A percentile compares a stretch with the other conserved stretches of the same genome.
Conservation (phyloP, 2,329 filamentous ascomycete species). For the Verticillium longisporum region DNA sequence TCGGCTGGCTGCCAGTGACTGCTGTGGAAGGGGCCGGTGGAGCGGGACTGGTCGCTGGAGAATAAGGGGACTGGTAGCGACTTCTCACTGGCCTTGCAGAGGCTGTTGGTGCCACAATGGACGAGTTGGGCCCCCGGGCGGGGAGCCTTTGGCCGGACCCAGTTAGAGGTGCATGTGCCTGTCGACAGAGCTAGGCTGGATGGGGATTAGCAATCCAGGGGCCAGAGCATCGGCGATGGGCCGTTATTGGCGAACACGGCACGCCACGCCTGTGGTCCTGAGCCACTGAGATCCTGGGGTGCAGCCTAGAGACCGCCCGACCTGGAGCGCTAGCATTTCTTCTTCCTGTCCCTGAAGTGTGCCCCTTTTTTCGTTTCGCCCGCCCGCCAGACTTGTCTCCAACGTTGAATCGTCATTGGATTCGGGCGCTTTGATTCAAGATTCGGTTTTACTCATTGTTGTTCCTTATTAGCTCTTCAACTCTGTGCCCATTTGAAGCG, state of each 20-base stretch:
- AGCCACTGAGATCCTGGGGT: neutral
- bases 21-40: neutral
- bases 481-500: neutral
- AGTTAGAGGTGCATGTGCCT: neutral
- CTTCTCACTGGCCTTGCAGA: neutral
- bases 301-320: neutral
- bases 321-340: neutral
- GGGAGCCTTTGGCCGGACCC: neutral
- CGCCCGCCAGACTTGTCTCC: neutral
- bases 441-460: neutral
- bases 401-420: neutral
- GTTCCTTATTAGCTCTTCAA: neutral
- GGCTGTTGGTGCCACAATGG: neutral
- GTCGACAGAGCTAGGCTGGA: neutral
- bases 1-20: neutral
- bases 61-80: neutral
- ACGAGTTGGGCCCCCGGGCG: neutral
- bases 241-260: neutral
- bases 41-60: neutral
- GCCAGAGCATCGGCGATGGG: neutral
- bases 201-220: neutral
- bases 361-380: neutral
- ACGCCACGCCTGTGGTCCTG: neutral
- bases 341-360: neutral
- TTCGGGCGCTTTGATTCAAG: neutral